Evolutionary conservation across 2,329 filamentous ascomycete species (phyloP), one percentile per base, ranked within the genome.

Genomic region (Apiospora aurea): DNA sequence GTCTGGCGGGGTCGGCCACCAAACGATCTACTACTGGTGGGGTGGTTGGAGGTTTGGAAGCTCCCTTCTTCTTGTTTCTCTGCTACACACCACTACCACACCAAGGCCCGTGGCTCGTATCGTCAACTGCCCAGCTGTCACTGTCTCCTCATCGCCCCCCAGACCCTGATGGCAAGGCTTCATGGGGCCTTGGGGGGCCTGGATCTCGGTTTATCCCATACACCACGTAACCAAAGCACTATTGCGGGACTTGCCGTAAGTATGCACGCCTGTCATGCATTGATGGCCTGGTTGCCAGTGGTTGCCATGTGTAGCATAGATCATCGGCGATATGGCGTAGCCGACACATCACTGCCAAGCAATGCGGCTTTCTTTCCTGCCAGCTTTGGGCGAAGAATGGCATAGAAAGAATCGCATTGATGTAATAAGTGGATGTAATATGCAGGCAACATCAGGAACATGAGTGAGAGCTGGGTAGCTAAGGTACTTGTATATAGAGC

Each of bases 261-360:
- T 8, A 34, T 57, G 29, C 53, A 38, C 34, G 34, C n/a, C 49
- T 51, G 4, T 51, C 4, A n/a, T 51, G 49, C 24, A 53, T 53
- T 26, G 26, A 7, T 29, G 4, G 53, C 29, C 18, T 21, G 57
- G 10, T n/a, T 38, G 34, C n/a, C 57, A 64, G 7, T 21, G 57
- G 10, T n/a, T 38, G 34, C n/a, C 57, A 64, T 64, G 57, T 34
- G 57, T 21, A 11, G 21, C 18, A 38, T 11, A 38, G 29, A 64
- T 64, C 57, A n/a, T 64, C 57, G 18, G 57, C 57, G 57, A 64
- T 64, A 64, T 41, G 57, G 57, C 57, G 34, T 64, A 64, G 57
- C 34, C 11, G 57, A 18, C 53, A 61, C 53, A 61, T 61, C 53
- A 61, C 53, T n/a, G 57, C 57, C 57, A 64, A 41, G 29, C 57